A percentile compares a stretch with the other conserved stretches of the same genome.
Evolutionary conservation across 2,329 filamentous ascomycete species (phyloP).

Genomic region (Fusarium praegraminearum): DNA sequence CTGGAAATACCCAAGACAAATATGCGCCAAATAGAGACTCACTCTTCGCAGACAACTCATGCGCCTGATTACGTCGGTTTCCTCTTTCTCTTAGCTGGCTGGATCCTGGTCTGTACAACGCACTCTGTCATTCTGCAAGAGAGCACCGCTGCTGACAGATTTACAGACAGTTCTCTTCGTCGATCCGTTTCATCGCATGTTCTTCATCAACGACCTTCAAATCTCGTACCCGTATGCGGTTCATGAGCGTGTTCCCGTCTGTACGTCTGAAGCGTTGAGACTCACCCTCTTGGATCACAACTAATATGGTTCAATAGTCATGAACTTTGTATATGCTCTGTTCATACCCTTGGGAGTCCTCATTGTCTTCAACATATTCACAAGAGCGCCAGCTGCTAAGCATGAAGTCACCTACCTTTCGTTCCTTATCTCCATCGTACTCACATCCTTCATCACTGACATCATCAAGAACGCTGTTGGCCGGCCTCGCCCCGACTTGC

Average conservation of each 20-base stretch:
- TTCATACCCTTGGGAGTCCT: conserved; percentile 77
- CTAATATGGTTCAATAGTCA: conserved; percentile 57
- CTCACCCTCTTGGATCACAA: background rate
- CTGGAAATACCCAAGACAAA: conserved; percentile 5
- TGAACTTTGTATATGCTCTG: conserved; percentile 84
- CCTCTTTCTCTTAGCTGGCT: conserved; percentile 73
- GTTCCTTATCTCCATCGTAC: conserved; percentile 79
- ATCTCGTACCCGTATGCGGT: conserved; percentile 90
- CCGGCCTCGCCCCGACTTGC: conserved; percentile 72
- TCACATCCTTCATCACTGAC: conserved; percentile 88
- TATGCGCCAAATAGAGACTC: background rate
- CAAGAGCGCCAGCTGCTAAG: conserved; percentile 77
- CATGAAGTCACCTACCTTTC: conserved; percentile 87
- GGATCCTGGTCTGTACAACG: conserved; percentile 65
- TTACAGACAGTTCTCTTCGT: conserved; percentile 57
- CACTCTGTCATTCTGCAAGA: background rate
- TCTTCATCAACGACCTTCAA: conserved; percentile 84
- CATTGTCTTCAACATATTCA: conserved; percentile 71
- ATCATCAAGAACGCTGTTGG: conserved; percentile 90
- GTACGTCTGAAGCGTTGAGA: conserved; percentile 60
- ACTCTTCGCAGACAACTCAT: conserved; percentile 74
- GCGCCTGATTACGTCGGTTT: conserved; percentile 90
- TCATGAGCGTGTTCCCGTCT: conserved; percentile 83
- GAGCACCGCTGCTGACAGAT: conserved; percentile 4
- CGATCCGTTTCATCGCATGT: conserved; percentile 94